Evolutionary conservation across 1,139 yeast genomes (phyloP).

Genomic region (Taiozyma sp.): DNA sequence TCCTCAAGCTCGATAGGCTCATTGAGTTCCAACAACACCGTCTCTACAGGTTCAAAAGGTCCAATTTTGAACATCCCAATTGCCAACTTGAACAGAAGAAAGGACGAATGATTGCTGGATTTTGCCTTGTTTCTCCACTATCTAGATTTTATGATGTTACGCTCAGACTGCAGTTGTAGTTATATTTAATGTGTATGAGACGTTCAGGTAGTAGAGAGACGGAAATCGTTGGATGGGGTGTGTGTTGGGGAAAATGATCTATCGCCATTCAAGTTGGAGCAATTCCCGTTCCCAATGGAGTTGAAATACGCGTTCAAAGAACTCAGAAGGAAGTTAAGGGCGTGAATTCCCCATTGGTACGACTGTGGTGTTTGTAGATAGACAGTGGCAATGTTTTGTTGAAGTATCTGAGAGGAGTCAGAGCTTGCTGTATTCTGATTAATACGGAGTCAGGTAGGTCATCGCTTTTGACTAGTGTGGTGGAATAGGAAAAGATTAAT

Average conservation of each 20-base stretch:
- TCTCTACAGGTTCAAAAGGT: slow-evolving; percentile 4
- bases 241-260: no score
- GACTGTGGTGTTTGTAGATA: no score
- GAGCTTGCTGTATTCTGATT: no score
- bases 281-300: not conserved
- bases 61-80: slow-evolving; percentile 19
- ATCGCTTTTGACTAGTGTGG: not conserved
- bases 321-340: no score
- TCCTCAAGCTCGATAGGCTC: not conserved
- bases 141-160: not conserved
- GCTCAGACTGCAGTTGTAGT: not conserved
- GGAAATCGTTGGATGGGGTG: no score
- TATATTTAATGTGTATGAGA: no score
- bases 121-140: not conserved
- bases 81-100: slow-evolving; percentile 16
- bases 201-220: no score
- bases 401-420: no score
- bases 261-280: not conserved
- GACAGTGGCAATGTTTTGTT: no score
- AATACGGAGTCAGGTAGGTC: not conserved
- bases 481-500: not conserved
- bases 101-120: not conserved
- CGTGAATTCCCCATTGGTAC: no score
- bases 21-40: not conserved
- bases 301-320: no score